These are phyloP conservation scores for Claviceps maximensis DNA, from an alignment of 2,329 filamentous ascomycete genomes.

Conservation along the genomic window DNA sequence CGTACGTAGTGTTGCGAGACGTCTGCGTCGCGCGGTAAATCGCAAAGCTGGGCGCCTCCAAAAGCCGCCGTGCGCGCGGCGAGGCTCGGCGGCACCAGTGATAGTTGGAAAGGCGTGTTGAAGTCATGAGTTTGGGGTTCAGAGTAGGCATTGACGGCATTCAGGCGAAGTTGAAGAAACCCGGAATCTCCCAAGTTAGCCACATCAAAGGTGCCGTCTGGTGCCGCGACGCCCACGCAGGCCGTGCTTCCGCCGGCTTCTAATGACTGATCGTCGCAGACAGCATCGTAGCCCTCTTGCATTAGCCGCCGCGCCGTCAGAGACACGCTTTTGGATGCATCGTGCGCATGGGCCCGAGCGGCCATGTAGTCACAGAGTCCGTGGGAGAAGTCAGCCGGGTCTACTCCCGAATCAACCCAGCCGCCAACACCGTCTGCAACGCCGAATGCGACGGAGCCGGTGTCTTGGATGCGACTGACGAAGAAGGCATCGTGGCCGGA, in stretches of 20 bases:
- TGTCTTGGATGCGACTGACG: conserved; percentile 63
- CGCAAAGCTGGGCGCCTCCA: conserved; percentile 67
- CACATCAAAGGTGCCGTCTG: conserved; percentile 65
- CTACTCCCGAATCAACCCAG: conserved; percentile 84
- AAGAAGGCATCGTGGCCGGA: conserved; percentile 97
- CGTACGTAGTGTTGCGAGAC: conserved; percentile 63
- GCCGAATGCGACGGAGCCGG: conserved; percentile 64
- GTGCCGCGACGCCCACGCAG: conserved; percentile 65
- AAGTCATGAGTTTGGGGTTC: conserved; percentile 89
- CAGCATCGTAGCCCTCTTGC: conserved; percentile 70
- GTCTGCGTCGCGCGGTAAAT: conserved; percentile 73
- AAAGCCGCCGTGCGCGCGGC: conserved; percentile 70
- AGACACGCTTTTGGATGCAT: conserved; percentile 20
- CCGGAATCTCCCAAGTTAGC: conserved; percentile 95
- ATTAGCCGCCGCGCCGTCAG: conserved; percentile 58
- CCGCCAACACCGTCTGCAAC: conserved; percentile 92
- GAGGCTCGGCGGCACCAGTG: conserved; percentile 70
- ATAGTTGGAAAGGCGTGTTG: conserved; percentile 93
- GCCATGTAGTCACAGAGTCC: conserved; percentile 91
- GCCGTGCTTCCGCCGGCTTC: conserved; percentile 83
- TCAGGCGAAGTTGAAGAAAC: conserved; percentile 74
- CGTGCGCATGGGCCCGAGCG: conserved; percentile 50
- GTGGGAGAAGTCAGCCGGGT: conserved; percentile 91
- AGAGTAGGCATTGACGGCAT: conserved; percentile 72
- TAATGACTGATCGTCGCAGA: conserved; percentile 61